phyloP scores from a whole-genome alignment of 2,329 filamentous ascomycete genomes.

The Cordyceps militaris region DNA sequence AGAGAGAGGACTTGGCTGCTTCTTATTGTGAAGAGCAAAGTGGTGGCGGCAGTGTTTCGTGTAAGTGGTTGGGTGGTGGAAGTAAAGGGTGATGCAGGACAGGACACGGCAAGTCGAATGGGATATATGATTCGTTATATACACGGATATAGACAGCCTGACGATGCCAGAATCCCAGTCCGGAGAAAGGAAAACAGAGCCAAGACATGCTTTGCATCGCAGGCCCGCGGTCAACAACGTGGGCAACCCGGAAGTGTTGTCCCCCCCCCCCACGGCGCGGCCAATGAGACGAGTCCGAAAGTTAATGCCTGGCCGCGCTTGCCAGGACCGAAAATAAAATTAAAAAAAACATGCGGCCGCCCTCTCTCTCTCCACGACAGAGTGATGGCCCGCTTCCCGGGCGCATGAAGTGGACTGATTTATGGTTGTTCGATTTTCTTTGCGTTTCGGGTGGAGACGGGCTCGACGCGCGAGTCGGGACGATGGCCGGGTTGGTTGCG shows the following conservation, averaged over 20 bases:
- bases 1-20: background rate
- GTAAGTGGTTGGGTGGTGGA: background rate
- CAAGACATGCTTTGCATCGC: background rate
- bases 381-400: background rate
- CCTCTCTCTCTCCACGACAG: background rate
- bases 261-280: no score
- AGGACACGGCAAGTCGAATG: background rate
- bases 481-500: background rate
- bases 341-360: background rate
- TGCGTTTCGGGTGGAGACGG: background rate
- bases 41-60: background rate
- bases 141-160: background rate
- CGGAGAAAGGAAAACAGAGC: background rate
- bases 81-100: background rate
- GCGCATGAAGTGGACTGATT: conserved; percentile 4
- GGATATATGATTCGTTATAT: background rate
- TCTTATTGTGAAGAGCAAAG: background rate
- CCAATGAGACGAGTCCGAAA: background rate
- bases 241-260: background rate
- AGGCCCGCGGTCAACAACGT: background rate
- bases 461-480: conserved; percentile 4
- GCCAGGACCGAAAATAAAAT: background rate
- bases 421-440: background rate
- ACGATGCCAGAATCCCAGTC: background rate
- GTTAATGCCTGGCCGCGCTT: background rate